Conservation (phyloP, 108 stramenopile genomes). For the Mayamaea pseudoterrestris region DNA sequence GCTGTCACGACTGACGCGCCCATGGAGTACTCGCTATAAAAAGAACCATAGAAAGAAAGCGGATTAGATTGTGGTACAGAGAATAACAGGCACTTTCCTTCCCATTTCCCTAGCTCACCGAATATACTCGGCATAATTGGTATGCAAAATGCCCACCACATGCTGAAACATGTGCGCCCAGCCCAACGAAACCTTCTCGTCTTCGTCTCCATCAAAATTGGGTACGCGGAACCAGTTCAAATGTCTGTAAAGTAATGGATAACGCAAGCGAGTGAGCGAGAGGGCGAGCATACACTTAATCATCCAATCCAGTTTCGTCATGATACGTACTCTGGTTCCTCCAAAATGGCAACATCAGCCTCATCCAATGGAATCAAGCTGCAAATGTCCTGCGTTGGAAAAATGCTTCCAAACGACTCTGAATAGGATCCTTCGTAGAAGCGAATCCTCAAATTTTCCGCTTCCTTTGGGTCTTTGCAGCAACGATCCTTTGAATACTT, state of each 20-base stretch:
- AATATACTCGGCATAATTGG: conserved; percentile 72
- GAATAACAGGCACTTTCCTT: conserved; percentile 8
- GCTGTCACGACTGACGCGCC: conserved; percentile 33
- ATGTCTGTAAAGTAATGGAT: too few species aligned
- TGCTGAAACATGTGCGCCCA: conserved; percentile 77
- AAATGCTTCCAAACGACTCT: conserved; percentile 36
- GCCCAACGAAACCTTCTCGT: background rate
- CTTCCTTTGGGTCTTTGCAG: conserved; percentile 1
- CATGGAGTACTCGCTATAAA: background rate
- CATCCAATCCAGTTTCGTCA: too few species aligned
- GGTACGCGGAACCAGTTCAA: conserved; percentile 71
- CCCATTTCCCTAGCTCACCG: conserved; percentile 15
- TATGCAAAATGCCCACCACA: conserved; percentile 79
- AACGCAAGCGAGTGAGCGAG: too few species aligned
- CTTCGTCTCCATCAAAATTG: background rate
- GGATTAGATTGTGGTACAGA: conserved; percentile 10
- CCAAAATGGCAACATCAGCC: conserved; percentile 72
- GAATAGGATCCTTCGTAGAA: conserved; percentile 50
- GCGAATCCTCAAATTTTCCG: conserved; percentile 26
- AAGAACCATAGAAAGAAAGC: too few species aligned
- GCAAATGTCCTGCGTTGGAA: conserved; percentile 68
- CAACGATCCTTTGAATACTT: conserved; percentile 45
- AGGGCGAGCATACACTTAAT: too few species aligned
- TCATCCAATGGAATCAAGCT: conserved; percentile 61
- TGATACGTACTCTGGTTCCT: conserved; percentile 91